Percentiles rank a stretch among this genome's conserved stretches.
These are phyloP conservation scores for Eustoma russellianum DNA, from an alignment of 257 asterid genomes.

Conservation along the genomic window DNA sequence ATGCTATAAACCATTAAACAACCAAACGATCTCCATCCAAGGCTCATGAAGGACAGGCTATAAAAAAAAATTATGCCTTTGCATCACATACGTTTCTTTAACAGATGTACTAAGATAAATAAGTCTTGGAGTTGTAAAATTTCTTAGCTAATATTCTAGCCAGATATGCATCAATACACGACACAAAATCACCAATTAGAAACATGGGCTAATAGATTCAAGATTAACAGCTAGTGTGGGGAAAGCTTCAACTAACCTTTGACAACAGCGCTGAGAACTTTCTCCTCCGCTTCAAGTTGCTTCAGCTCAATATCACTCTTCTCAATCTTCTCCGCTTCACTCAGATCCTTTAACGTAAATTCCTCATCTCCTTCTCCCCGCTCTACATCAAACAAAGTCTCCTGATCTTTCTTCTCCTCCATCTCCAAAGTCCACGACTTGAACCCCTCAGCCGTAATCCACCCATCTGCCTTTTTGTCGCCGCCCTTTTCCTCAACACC, in stretches of 20 bases:
- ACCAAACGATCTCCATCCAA: too few species aligned
- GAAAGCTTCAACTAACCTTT: conserved; percentile 33
- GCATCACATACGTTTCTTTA: too few species aligned
- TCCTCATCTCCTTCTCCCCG: conserved; percentile 21
- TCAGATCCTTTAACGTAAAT: conserved; percentile 12
- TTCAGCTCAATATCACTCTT: conserved; percentile 26
- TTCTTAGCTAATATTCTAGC: too few species aligned
- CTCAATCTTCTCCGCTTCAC: conserved; percentile 12
- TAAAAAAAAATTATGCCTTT: too few species aligned
- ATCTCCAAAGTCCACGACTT: conserved; percentile 45
- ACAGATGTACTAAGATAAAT: too few species aligned
- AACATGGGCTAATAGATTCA: background rate
- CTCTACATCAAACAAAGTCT: conserved; percentile 37
- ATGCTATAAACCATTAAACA: too few species aligned
- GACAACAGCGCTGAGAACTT: conserved; percentile 39
- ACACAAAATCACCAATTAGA: too few species aligned
- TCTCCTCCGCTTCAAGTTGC: conserved; percentile 54
- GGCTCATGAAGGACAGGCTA: too few species aligned
- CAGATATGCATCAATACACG: too few species aligned
- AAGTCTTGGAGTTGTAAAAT: too few species aligned
- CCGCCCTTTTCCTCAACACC: conserved; percentile 9
- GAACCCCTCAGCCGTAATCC: conserved; percentile 26
- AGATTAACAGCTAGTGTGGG: background rate
- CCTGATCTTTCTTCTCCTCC: conserved; percentile 33
- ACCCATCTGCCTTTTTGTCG: conserved; percentile 20